Conservation (phyloP, 1,284 basidiomycete genomes). For the Cutaneotrichosporon mucoides region DNA sequence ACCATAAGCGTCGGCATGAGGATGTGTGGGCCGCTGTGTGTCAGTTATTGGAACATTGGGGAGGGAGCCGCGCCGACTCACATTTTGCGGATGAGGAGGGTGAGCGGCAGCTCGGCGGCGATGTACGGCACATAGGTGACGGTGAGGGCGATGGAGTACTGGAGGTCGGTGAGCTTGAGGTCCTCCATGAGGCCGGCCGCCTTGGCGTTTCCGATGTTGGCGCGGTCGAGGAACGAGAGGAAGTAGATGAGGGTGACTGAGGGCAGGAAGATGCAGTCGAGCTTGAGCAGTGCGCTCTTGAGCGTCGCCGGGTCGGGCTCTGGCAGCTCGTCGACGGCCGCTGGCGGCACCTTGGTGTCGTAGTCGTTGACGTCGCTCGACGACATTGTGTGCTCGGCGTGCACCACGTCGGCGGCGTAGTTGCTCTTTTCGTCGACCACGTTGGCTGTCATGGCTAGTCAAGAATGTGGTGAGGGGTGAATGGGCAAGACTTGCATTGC, state of each 20-base stretch:
- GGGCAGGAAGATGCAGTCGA: constrained; percentile 27
- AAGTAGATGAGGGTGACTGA: constrained; percentile 29
- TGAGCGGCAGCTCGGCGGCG: constrained; percentile 32
- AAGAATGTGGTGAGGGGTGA: too few relatives aligned
- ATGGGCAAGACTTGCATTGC: too few relatives aligned
- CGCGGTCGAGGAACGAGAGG: constrained; percentile 53
- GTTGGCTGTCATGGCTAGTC: too few relatives aligned
- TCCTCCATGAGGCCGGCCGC: constrained; percentile 55
- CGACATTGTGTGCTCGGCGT: too few relatives aligned
- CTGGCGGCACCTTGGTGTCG: too few relatives aligned
- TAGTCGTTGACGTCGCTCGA: too few relatives aligned
- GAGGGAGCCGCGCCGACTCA: constrained; percentile 4
- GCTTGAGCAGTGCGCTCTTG: constrained; percentile 15
- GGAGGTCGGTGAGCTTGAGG: constrained; percentile 25
- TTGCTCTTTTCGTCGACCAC: too few relatives aligned
- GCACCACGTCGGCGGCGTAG: too few relatives aligned
- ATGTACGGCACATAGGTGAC: constrained; percentile 36
- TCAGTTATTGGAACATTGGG: not conserved
- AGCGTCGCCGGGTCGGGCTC: too few relatives aligned
- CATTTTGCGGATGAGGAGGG: constrained; percentile 27
- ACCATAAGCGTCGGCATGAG: constrained; percentile 57
- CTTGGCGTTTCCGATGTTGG: constrained; percentile 58
- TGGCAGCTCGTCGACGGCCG: too few relatives aligned
- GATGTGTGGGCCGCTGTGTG: constrained; percentile 25
- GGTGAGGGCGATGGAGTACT: constrained; percentile 33